Evolutionary conservation across 2,329 filamentous ascomycete species (phyloP).

Genomic region (Calonectria crousiana): DNA sequence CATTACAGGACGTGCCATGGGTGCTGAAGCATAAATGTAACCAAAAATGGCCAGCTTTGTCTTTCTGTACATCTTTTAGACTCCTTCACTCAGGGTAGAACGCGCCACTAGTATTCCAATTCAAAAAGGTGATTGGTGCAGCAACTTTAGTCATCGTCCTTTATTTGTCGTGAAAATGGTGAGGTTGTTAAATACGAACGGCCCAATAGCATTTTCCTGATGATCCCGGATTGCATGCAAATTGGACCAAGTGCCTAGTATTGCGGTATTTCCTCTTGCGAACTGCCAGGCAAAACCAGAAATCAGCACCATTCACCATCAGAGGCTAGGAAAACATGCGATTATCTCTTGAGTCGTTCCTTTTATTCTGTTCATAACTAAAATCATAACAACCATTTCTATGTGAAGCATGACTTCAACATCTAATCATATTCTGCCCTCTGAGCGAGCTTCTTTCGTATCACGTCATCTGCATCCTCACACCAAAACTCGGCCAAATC

Average conservation of each 20-base stretch:
- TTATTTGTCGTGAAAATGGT: neutral
- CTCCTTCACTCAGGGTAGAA: neutral
- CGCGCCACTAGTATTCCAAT: neutral
- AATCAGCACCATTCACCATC: neutral
- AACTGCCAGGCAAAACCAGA: neutral
- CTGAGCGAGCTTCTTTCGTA: neutral
- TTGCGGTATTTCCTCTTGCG: neutral
- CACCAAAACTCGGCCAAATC: slow-evolving; percentile 5
- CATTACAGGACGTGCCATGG: neutral
- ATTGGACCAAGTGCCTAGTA: neutral
- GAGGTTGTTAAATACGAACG: no score
- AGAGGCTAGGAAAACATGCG: neutral
- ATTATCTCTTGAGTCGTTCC: neutral
- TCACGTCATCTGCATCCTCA: neutral
- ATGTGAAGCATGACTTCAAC: neutral
- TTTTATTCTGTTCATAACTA: neutral
- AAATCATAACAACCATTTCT: neutral
- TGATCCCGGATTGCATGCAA: neutral
- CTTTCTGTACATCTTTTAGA: neutral
- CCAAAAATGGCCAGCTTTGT: neutral
- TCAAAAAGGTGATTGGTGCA: neutral
- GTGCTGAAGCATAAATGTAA: neutral
- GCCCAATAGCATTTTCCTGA: no score
- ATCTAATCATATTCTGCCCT: neutral
- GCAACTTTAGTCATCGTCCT: neutral